These are phyloP conservation scores for Phanerodontia chrysosporium DNA, from an alignment of 768 basidiomycete species.

Conservation along the genomic window DNA sequence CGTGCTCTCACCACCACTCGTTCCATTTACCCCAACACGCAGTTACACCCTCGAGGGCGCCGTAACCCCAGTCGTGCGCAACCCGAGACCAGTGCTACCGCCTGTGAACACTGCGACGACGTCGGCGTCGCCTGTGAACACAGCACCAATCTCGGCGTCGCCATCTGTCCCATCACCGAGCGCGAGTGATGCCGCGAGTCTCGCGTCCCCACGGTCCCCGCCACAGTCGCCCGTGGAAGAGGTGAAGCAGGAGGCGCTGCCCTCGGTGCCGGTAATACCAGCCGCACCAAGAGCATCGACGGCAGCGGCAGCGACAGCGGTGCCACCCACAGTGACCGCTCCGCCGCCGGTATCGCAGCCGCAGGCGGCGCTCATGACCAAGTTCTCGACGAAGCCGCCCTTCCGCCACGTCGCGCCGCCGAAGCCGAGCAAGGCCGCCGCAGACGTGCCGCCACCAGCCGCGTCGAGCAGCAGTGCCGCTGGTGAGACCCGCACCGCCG, in stretches of 20 bases:
- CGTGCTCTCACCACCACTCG: not conserved
- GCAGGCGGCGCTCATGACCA: not conserved
- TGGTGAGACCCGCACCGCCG: not conserved
- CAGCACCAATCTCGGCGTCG: not conserved
- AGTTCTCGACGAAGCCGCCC: not conserved
- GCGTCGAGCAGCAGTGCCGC: not conserved
- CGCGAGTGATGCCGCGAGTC: not conserved
- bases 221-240: not conserved
- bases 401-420: not conserved
- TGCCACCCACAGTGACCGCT: too few species aligned
- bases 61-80: not conserved
- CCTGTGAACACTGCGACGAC: too few species aligned
- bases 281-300: too few species aligned
- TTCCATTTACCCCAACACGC: conserved; percentile 1
- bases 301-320: too few species aligned
- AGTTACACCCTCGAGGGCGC: conserved; percentile 13
- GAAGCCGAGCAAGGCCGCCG: not conserved
- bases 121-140: not conserved
- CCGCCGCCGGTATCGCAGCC: not conserved
- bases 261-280: too few species aligned
- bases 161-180: not conserved
- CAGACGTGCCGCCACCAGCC: not conserved
- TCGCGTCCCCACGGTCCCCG: not conserved
- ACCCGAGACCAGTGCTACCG: too few species aligned
- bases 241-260: not conserved